phyloP scores from a whole-genome alignment of 345 rosid species.

The Hibiscus trionum region DNA sequence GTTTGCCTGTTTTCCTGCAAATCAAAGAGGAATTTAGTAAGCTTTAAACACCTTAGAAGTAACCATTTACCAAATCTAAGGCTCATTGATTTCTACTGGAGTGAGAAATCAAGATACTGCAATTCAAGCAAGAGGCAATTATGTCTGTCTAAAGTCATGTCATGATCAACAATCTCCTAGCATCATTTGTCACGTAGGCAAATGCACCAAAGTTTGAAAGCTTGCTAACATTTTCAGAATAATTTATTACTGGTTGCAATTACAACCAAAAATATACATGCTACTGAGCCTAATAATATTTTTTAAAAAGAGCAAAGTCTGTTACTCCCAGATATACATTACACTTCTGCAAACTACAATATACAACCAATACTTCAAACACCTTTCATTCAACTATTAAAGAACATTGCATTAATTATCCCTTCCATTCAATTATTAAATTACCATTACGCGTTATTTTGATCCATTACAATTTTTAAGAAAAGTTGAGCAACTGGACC shows the following conservation, averaged over 20 bases:
- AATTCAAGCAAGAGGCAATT: not conserved
- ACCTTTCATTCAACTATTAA: not conserved
- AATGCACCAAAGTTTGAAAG: not conserved
- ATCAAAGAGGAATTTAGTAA: slow-evolving; percentile 19
- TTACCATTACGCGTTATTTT: not conserved
- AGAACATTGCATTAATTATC: not conserved
- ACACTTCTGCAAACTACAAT: not conserved
- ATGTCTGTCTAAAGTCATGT: not conserved
- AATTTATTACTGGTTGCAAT: not conserved
- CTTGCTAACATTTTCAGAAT: not conserved
- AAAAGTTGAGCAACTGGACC: not conserved
- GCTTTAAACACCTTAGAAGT: slow-evolving; percentile 13
- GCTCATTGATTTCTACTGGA: too few species aligned
- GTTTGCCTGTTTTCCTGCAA: slow-evolving; percentile 91
- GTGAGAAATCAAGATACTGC: not conserved
- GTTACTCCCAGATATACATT: not conserved
- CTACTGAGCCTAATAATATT: not conserved
- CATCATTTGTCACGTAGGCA: not conserved
- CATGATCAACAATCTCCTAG: not conserved
- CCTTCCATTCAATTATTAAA: too few species aligned
- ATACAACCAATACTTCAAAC: not conserved
- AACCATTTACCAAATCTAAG: not conserved
- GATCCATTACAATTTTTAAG: not conserved
- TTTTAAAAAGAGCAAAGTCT: not conserved
- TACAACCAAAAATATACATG: not conserved